These are phyloP conservation scores for Colletotrichum tabaci DNA, from an alignment of 2,329 filamentous ascomycete species.

Conservation along the genomic window DNA sequence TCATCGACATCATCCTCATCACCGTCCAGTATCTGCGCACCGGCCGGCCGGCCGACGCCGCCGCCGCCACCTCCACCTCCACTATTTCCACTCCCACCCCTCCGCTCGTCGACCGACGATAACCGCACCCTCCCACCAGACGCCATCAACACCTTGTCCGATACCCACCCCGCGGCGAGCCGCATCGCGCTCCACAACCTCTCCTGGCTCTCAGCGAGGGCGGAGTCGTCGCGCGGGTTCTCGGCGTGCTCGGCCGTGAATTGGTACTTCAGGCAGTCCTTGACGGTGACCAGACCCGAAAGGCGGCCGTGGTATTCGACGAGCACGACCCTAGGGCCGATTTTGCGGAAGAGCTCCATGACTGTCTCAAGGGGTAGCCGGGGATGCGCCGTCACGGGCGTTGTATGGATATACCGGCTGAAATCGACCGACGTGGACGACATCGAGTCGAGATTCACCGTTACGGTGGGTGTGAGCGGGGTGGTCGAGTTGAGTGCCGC, in stretches of 20 bases:
- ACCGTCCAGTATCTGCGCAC: slow-evolving; percentile 56
- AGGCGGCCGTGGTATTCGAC: slow-evolving; percentile 91
- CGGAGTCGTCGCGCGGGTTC: slow-evolving; percentile 74
- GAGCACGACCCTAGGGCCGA: slow-evolving; percentile 92
- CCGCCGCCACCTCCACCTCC: slow-evolving; percentile 53
- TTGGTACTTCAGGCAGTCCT: slow-evolving; percentile 97
- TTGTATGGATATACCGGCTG: slow-evolving; percentile 88
- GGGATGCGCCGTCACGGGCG: slow-evolving; percentile 92
- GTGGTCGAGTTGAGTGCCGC: slow-evolving; percentile 48
- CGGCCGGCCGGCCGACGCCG: slow-evolving; percentile 42
- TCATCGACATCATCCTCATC: slow-evolving; percentile 58
- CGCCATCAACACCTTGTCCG: slow-evolving; percentile 65
- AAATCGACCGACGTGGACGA: slow-evolving; percentile 80
- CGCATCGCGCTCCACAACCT: slow-evolving; percentile 74
- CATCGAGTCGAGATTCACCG: slow-evolving; percentile 71
- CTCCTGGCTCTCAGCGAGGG: slow-evolving; percentile 72
- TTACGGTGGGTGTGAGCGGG: slow-evolving; percentile 62
- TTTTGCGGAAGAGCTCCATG: slow-evolving; percentile 99
- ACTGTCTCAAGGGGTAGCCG: slow-evolving; percentile 94
- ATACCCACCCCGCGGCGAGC: slow-evolving; percentile 70
- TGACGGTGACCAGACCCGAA: slow-evolving; percentile 90
- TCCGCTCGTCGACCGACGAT: slow-evolving; percentile 55
- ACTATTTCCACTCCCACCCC: slow-evolving; percentile 58
- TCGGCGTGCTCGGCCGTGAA: slow-evolving; percentile 95
- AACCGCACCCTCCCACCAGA: slow-evolving; percentile 73